Evolutionary conservation across 1,139 yeast species (phyloP).

Genomic region (Candida sp.): DNA sequence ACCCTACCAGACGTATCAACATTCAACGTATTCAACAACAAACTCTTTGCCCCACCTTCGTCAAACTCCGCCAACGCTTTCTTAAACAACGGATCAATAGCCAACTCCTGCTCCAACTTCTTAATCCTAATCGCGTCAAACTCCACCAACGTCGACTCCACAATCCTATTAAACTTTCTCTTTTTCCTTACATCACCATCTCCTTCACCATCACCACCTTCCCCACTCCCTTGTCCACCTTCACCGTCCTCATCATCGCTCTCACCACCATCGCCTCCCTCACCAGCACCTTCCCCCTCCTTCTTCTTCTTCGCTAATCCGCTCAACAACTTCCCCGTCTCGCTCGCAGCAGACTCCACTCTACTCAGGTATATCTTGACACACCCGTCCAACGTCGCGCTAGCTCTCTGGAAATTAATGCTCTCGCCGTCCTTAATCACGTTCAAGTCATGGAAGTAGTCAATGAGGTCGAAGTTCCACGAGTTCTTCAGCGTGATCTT

Average conservation of each 20-base stretch:
- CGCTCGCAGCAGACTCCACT: conserved; percentile 91
- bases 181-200: conserved; percentile 25
- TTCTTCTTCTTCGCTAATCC: conserved; percentile 55
- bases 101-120: conserved; percentile 75
- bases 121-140: conserved; percentile 69
- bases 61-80: conserved; percentile 92
- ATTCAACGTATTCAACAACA: conserved; percentile 71
- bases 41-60: conserved; percentile 93
- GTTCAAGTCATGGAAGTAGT: conserved; percentile 64
- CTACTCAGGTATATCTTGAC: conserved; percentile 53
- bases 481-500: conserved; percentile 68
- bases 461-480: conserved; percentile 85
- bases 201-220: conserved; percentile 14
- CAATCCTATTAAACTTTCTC: conserved; percentile 42
- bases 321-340: conserved; percentile 83
- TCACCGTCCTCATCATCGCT: conserved; percentile 23
- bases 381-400: conserved; percentile 45
- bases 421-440: conserved; percentile 50
- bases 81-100: conserved; percentile 87
- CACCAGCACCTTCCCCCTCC: conserved; percentile 18
- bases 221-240: conserved; percentile 17
- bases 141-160: conserved; percentile 50
- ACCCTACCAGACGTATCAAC: conserved; percentile 63
- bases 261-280: conserved; percentile 16
- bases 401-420: conserved; percentile 46